phyloP scores from a whole-genome alignment of 2,329 filamentous ascomycete genomes.

The Ascomycota sp. region DNA sequence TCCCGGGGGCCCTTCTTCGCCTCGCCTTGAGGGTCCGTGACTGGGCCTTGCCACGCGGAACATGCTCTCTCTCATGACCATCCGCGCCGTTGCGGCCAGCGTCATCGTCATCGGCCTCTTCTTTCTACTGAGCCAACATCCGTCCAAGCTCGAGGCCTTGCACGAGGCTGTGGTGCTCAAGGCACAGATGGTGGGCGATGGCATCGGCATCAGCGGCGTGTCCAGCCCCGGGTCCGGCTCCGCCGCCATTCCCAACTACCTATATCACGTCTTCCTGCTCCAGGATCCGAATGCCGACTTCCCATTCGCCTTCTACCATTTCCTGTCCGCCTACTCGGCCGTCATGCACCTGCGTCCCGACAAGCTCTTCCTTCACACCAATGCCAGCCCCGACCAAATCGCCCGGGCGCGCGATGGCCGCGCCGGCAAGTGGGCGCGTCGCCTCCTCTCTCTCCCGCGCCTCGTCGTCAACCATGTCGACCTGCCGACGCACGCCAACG shows the following conservation, averaged over 20 bases:
- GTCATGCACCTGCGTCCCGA: slow-evolving; percentile 5
- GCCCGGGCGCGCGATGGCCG: slow-evolving; percentile 2
- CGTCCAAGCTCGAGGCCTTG: too few species aligned
- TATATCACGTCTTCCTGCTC: slow-evolving; percentile 7
- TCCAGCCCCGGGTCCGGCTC: slow-evolving; percentile 1
- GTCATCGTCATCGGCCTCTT: too few species aligned
- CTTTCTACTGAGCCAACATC: too few species aligned
- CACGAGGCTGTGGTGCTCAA: too few species aligned
- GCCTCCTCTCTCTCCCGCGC: slow-evolving; percentile 6
- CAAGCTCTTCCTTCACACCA: slow-evolving; percentile 9
- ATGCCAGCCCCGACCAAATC: slow-evolving; percentile 3
- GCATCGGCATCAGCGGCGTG: slow-evolving; percentile 3
- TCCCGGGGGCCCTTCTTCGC: too few species aligned
- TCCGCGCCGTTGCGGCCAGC: too few species aligned
- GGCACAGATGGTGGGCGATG: too few species aligned
- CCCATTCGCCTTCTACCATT: slow-evolving; percentile 7
- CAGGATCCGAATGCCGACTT: slow-evolving; percentile 4
- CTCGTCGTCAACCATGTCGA: slow-evolving; percentile 12
- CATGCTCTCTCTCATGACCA: too few species aligned
- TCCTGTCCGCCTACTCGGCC: slow-evolving; percentile 7
- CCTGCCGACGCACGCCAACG: slow-evolving; percentile 4
- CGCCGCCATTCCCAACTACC: slow-evolving; percentile 9
- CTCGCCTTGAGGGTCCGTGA: too few species aligned
- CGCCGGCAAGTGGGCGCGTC: slow-evolving; percentile 5
- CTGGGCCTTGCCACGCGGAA: too few species aligned